Conservation (phyloP, 106 monocot species). For the Dendrobium nobile region DNA sequence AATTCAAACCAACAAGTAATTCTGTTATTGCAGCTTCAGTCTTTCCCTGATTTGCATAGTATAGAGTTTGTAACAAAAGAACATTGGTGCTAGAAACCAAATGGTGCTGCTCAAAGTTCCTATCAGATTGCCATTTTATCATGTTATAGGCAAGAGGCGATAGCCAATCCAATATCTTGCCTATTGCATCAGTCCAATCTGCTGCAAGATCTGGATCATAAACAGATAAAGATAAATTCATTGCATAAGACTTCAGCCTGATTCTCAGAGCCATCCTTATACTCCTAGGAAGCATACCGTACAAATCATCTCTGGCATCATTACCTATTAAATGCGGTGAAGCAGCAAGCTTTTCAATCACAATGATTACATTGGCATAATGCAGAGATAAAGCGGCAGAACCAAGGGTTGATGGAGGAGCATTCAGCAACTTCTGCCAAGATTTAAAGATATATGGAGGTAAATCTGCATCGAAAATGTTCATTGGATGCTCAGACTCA, state of each 20-base stretch:
- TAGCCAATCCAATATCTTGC: conserved; percentile 60
- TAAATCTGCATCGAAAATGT: conserved; percentile 4
- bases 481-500: neutral
- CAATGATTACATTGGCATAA: conserved; percentile 67
- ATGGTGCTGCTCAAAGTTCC: conserved; percentile 60
- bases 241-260: conserved; percentile 32
- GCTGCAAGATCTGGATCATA: conserved; percentile 44
- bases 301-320: conserved; percentile 60
- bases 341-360: conserved; percentile 59
- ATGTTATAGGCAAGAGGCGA: conserved; percentile 75
- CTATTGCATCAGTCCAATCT: conserved; percentile 55
- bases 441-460: conserved; percentile 14
- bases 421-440: conserved; percentile 12
- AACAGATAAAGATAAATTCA: conserved; percentile 12
- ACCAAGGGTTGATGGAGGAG: conserved; percentile 55
- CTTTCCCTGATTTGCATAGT: conserved; percentile 65
- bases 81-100: conserved; percentile 31
- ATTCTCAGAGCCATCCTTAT: conserved; percentile 42
- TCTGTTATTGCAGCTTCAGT: conserved; percentile 60
- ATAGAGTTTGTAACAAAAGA: conserved; percentile 67
- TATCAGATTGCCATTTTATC: conserved; percentile 76
- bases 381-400: conserved; percentile 59
- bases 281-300: conserved; percentile 57
- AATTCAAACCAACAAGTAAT: conserved; percentile 6
- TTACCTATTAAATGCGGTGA: conserved; percentile 49